A percentile compares a stretch with the other conserved stretches of the same genome.
These are phyloP conservation scores for Penicillium goetzii DNA, from an alignment of 495 filamentous ascomycete genomes.

Conservation along the genomic window DNA sequence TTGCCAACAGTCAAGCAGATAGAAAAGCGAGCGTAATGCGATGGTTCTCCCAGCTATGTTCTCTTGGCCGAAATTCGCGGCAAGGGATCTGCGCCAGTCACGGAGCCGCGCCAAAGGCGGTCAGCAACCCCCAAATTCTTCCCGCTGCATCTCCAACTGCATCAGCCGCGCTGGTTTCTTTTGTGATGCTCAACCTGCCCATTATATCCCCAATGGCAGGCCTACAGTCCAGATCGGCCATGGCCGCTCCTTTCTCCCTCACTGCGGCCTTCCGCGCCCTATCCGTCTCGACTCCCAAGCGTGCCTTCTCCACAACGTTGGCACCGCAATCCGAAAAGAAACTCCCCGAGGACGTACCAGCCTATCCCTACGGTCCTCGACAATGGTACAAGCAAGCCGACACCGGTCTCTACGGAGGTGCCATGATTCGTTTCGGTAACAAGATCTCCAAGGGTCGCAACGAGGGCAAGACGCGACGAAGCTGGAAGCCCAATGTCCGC, in stretches of 20 bases:
- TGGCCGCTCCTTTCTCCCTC: conserved; percentile 46
- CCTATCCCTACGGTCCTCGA: conserved; percentile 84
- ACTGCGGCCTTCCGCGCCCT: conserved; percentile 47
- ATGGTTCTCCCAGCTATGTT: conserved; percentile 22
- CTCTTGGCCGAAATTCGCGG: conserved; percentile 45
- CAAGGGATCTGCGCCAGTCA: conserved; percentile 41
- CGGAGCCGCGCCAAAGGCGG: conserved; percentile 42
- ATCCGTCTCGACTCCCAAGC: conserved; percentile 45
- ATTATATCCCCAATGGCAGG: conserved; percentile 36
- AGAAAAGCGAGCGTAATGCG: conserved; percentile 24
- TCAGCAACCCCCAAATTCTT: conserved; percentile 48
- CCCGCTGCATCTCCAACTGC: conserved; percentile 19
- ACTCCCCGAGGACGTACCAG: conserved; percentile 58
- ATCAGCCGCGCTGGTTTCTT: not conserved
- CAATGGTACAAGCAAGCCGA: conserved; percentile 84
- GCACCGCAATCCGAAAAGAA: conserved; percentile 38
- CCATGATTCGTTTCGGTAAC: conserved; percentile 88
- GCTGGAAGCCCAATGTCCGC: conserved; percentile 88
- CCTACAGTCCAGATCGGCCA: conserved; percentile 34
- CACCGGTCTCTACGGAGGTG: conserved; percentile 79
- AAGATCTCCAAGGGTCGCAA: conserved; percentile 72
- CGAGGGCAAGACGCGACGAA: conserved; percentile 80
- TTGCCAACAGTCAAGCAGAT: conserved; percentile 18
- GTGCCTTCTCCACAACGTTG: conserved; percentile 47
- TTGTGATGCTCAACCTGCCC: conserved; percentile 6